Evolutionary conservation across 768 basidiomycete genomes (phyloP).

Genomic region (Tubosaeta brunneosetosa): DNA sequence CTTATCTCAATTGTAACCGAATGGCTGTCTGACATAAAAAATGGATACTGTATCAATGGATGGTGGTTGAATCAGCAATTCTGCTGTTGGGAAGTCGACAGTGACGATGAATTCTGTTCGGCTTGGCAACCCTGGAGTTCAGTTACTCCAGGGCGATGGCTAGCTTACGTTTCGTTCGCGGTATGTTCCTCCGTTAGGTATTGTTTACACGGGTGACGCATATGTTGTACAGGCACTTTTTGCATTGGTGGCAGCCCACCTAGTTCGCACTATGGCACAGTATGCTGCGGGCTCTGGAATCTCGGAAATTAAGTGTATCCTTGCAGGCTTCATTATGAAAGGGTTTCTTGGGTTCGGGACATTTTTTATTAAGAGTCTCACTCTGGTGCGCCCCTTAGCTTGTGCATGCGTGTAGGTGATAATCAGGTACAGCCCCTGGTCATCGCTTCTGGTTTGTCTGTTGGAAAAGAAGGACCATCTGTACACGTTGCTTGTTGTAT

Average conservation of each 20-base stretch:
- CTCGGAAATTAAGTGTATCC: slow-evolving; percentile 96
- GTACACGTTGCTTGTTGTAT: slow-evolving; percentile 97
- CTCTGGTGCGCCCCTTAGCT: slow-evolving; percentile 56
- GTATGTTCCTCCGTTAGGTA: slow-evolving; percentile 44
- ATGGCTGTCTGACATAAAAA: slow-evolving; percentile 97
- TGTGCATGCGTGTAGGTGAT: slow-evolving; percentile 1
- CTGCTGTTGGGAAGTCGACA: slow-evolving; percentile 96
- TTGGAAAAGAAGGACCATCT: slow-evolving; percentile 97
- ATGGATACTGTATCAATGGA: slow-evolving; percentile 93
- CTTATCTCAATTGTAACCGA: slow-evolving; percentile 92
- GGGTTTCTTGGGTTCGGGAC: slow-evolving; percentile 89
- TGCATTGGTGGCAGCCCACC: slow-evolving; percentile 81
- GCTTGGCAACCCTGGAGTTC: slow-evolving; percentile 92
- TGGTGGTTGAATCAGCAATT: slow-evolving; percentile 99
- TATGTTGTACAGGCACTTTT: slow-evolving; percentile 56
- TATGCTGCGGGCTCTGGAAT: slow-evolving; percentile 98
- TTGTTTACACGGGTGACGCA: slow-evolving; percentile 1
- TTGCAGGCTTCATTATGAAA: slow-evolving; percentile 96
- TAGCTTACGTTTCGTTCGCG: slow-evolving; percentile 84
- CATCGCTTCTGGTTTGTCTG: slow-evolving; percentile 93
- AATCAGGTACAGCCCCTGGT: slow-evolving; percentile 71
- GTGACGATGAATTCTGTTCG: slow-evolving; percentile 75
- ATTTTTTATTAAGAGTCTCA: slow-evolving; percentile 89
- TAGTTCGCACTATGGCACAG: slow-evolving; percentile 84
- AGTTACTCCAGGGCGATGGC: slow-evolving; percentile 66